Conservation (phyloP, 164 flowering plant species). For the Chimonanthus praecox region DNA sequence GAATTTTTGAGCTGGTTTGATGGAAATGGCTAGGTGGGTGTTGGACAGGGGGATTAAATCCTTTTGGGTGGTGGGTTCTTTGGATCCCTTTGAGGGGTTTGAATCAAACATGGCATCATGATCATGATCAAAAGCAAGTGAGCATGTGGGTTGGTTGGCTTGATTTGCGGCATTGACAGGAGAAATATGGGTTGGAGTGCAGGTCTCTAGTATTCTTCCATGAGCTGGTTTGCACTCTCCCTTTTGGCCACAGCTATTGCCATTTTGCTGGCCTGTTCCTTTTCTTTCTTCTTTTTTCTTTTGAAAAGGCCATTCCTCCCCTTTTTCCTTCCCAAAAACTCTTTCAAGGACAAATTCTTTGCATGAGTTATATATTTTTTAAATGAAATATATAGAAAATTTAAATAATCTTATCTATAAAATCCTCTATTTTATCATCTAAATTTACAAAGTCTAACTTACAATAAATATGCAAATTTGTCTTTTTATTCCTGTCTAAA, state of each 20-base stretch:
- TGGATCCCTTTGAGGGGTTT: constrained; percentile 17
- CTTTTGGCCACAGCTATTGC: constrained; percentile 1
- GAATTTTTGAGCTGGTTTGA: not conserved
- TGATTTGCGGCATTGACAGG: constrained; percentile 48
- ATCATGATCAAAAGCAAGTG: constrained; percentile 5
- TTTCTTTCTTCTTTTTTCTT: not conserved
- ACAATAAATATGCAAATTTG: too few species aligned
- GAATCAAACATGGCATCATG: constrained; percentile 9
- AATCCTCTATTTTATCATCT: too few species aligned
- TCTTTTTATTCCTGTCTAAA: too few species aligned
- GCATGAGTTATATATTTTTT: not conserved
- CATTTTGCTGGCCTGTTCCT: not conserved
- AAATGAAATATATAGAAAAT: too few species aligned
- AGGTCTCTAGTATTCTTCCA: constrained; percentile 3
- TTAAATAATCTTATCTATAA: too few species aligned
- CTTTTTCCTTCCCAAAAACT: not conserved
- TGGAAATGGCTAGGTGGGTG: not conserved
- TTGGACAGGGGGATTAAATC: not conserved
- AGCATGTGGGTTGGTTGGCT: constrained; percentile 23
- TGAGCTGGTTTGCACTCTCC: constrained; percentile 49
- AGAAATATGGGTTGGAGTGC: constrained; percentile 1
- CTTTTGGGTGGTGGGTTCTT: constrained; percentile 9
- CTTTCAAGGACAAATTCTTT: not conserved
- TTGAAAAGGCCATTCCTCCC: not conserved
- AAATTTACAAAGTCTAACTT: too few species aligned